A percentile compares a stretch with the other conserved stretches of the same genome.
These are phyloP conservation scores for Vanrija humicola DNA, from an alignment of 1,284 basidiomycete species.

Conservation along the genomic window DNA sequence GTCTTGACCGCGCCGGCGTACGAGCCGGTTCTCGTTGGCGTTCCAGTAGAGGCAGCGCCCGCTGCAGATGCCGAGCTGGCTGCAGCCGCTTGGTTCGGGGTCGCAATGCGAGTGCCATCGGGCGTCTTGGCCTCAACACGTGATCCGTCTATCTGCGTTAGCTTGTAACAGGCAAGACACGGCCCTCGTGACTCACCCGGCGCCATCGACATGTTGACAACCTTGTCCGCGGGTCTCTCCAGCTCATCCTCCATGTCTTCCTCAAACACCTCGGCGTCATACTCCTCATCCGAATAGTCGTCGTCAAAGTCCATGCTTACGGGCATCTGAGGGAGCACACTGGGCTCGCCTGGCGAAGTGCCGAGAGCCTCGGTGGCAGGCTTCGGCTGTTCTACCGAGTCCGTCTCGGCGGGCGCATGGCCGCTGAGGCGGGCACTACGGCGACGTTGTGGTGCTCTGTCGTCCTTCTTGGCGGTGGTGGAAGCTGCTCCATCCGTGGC, in stretches of 20 bases:
- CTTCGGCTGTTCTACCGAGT: conserved; percentile 26
- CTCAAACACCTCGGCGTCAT: conserved; percentile 51
- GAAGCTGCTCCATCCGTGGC: conserved; percentile 35
- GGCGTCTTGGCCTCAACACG: conserved; percentile 93
- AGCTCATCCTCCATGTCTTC: conserved; percentile 60
- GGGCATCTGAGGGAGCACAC: conserved; percentile 31
- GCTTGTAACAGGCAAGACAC: neutral
- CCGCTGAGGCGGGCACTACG: conserved; percentile 79
- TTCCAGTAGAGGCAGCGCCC: conserved; percentile 22
- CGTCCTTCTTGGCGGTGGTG: conserved; percentile 6
- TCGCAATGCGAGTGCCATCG: conserved; percentile 87
- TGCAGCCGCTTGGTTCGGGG: conserved; percentile 58
- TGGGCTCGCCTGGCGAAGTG: conserved; percentile 13
- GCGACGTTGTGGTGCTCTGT: conserved; percentile 53
- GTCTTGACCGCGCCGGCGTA: conserved; percentile 92
- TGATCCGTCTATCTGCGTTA: conserved; percentile 62
- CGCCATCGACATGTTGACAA: conserved; percentile 74
- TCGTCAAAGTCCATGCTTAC: conserved; percentile 49
- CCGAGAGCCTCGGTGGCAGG: conserved; percentile 9
- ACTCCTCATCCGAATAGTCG: conserved; percentile 70
- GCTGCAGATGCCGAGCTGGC: conserved; percentile 9
- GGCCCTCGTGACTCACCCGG: conserved; percentile 51
- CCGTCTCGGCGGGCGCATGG: conserved; percentile 49
- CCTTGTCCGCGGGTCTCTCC: conserved; percentile 63
- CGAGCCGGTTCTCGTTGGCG: conserved; percentile 57